phyloP scores from a whole-genome alignment of 2,329 filamentous ascomycete genomes.

The Acarospora socialis region DNA sequence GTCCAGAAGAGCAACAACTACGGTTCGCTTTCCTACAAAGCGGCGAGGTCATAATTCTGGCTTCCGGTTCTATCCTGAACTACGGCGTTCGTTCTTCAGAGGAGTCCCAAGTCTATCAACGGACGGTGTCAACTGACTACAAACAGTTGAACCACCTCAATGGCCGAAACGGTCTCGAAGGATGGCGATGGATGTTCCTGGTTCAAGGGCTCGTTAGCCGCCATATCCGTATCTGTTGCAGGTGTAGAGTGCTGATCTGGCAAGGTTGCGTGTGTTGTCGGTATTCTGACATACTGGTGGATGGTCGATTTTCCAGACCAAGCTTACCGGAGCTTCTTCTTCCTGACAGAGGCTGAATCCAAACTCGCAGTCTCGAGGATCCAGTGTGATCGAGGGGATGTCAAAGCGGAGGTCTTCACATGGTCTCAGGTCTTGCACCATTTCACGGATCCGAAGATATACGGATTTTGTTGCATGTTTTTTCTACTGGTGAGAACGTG shows the following conservation, averaged over 20 bases:
- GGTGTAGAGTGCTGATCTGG: not conserved
- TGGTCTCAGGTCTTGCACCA: constrained; percentile 41
- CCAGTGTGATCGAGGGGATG: constrained; percentile 46
- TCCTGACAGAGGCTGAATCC: constrained; percentile 43
- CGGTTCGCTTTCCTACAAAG: constrained; percentile 51
- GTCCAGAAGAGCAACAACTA: constrained; percentile 43
- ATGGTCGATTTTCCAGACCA: constrained; percentile 56
- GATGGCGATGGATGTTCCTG: constrained; percentile 57
- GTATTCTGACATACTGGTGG: constrained; percentile 52
- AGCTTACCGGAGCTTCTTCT: constrained; percentile 40
- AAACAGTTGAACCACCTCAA: constrained; percentile 43
- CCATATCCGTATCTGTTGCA: not conserved
- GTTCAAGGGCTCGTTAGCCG: constrained; percentile 44
- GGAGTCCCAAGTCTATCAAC: not conserved
- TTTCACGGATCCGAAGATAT: constrained; percentile 46
- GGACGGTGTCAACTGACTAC: not conserved
- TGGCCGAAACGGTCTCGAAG: constrained; percentile 40
- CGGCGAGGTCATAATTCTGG: constrained; percentile 50
- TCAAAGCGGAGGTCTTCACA: constrained; percentile 40
- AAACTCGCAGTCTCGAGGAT: constrained; percentile 44
- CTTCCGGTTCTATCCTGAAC: constrained; percentile 53
- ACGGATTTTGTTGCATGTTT: constrained; percentile 50
- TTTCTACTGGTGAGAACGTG: constrained; percentile 35
- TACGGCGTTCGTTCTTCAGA: constrained; percentile 35
- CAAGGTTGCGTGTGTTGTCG: constrained; percentile 30